Evolutionary conservation across 1,284 basidiomycete species (phyloP), one percentile per base, ranked within the genome.

Genomic region (Phaffia rhodozyma): DNA sequence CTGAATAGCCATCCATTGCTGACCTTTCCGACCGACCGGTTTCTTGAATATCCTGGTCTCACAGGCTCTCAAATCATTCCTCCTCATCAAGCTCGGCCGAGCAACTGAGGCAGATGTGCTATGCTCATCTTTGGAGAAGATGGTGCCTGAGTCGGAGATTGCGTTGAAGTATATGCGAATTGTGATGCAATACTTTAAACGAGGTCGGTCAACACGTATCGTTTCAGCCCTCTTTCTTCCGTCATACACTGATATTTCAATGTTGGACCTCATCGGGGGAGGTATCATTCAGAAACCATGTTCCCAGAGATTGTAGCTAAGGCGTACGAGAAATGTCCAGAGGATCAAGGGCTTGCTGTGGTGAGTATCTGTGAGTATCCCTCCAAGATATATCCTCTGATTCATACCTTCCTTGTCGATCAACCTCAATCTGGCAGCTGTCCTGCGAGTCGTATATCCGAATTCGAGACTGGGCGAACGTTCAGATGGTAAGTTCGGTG

Each of bases 11-110:
- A 49, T 47, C 56, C 60, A 53, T 27, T 27, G 34, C 53, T 32
- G 32, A 49, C 27, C 20, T 49, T 18, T 54, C 6, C 9, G 13
- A 30, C 30, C n/a, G 32, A 34, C 32, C 9, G 9, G 9, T 9
- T 9, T 49, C 5, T 43, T 48, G 5, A 27, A 27, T 16, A 0
- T 2, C 1, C 16, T 7, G 5, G 6, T 16, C 13, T 43, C 1
- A 3, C 70, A 89, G 88, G 82, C 89, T 58, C 78, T 93, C 66
- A 92, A 92, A 78, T 84, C 86, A 30, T 81, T 92, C 60, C 88
- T 88, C 2, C 80, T 91, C 2, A 82, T 86, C 52, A 84, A 89
- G 61, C 82, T 82, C 13, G 85, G 88, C 74, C 89, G 89, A 75
- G 82, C 86, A 30, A 86, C 89, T 69, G 88, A 91, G 70, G 84